Evolutionary conservation across 2,329 filamentous ascomycete genomes (phyloP).

Genomic region (Fusarium brachygibbosum): DNA sequence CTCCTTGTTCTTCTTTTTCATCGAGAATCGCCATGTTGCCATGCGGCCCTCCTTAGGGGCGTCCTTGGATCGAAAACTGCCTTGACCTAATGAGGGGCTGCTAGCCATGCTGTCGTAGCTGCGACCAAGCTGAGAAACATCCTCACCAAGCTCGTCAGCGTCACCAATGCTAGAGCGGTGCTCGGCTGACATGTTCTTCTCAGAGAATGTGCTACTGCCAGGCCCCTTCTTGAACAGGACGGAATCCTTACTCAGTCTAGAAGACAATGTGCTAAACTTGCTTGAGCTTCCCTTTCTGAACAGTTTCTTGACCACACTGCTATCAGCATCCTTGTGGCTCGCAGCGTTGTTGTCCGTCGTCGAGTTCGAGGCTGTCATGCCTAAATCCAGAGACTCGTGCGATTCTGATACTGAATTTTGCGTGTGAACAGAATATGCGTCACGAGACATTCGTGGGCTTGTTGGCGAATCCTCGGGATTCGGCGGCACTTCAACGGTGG

Average conservation of each 20-base stretch:
- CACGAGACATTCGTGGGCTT: conserved; percentile 68
- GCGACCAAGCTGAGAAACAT: conserved; percentile 58
- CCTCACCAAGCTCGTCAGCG: conserved; percentile 65
- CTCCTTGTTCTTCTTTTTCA: conserved; percentile 72
- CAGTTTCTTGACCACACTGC: conserved; percentile 71
- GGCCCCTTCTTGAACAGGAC: conserved; percentile 71
- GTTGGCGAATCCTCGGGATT: conserved; percentile 63
- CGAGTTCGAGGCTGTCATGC: conserved; percentile 68
- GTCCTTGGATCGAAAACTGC: conserved; percentile 59
- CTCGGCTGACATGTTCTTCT: conserved; percentile 68
- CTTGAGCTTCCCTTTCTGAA: conserved; percentile 75
- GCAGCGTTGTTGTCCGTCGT: conserved; percentile 65
- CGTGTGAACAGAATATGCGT: conserved; percentile 69
- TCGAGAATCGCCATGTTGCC: conserved; percentile 68
- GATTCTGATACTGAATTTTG: conserved; percentile 72
- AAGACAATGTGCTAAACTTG: conserved; percentile 72
- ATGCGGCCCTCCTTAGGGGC: conserved; percentile 63
- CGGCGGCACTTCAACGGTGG: conserved; percentile 56
- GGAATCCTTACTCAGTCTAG: conserved; percentile 67
- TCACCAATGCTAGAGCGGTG: conserved; percentile 70
- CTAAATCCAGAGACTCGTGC: conserved; percentile 69
- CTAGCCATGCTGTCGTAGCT: conserved; percentile 70
- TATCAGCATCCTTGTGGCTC: conserved; percentile 65
- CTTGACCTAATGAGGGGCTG: conserved; percentile 68
- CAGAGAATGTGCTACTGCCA: conserved; percentile 69